A percentile compares a stretch with the other conserved stretches of the same genome.
phyloP scores from a whole-genome alignment of 768 basidiomycete genomes.

The Hygrocybe punicea region DNA sequence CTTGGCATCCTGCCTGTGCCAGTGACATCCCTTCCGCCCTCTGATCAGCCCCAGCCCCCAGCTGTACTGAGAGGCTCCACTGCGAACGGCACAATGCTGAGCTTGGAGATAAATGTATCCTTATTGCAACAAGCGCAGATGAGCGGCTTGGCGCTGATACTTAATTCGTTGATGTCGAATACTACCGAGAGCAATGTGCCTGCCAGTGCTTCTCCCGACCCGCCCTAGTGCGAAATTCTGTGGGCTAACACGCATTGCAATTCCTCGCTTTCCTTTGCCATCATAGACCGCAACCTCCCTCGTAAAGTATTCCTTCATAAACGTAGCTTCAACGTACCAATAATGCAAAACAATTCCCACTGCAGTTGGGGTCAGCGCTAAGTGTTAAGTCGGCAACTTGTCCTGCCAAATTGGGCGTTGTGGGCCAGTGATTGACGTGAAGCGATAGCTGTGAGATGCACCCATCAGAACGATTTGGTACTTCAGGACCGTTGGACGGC shows the following conservation, averaged over 20 bases:
- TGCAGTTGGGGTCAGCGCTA: no score
- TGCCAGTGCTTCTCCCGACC: not conserved
- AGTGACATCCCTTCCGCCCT: conserved; percentile 46
- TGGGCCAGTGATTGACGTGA: no score
- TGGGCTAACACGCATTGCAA: not conserved
- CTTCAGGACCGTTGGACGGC: conserved; percentile 39
- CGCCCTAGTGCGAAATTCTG: not conserved
- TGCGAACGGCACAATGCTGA: conserved; percentile 67
- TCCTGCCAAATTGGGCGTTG: no score
- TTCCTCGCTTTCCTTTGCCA: not conserved
- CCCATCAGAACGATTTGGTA: not conserved
- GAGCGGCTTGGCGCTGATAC: conserved; percentile 66
- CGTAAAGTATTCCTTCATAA: no score
- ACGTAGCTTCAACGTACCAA: no score
- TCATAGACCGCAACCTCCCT: not conserved
- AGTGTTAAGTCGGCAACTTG: no score
- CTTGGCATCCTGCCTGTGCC: conserved; percentile 74
- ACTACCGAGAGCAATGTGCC: not conserved
- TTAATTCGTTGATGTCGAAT: conserved; percentile 60
- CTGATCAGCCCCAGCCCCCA: conserved; percentile 63
- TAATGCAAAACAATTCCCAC: no score
- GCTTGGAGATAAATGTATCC: conserved; percentile 75
- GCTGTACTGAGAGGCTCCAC: conserved; percentile 73
- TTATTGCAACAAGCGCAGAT: conserved; percentile 71
- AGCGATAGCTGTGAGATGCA: not conserved